Evolutionary conservation across 495 filamentous ascomycete genomes (phyloP).

Genomic region (Friedmanniomyces simplex): DNA sequence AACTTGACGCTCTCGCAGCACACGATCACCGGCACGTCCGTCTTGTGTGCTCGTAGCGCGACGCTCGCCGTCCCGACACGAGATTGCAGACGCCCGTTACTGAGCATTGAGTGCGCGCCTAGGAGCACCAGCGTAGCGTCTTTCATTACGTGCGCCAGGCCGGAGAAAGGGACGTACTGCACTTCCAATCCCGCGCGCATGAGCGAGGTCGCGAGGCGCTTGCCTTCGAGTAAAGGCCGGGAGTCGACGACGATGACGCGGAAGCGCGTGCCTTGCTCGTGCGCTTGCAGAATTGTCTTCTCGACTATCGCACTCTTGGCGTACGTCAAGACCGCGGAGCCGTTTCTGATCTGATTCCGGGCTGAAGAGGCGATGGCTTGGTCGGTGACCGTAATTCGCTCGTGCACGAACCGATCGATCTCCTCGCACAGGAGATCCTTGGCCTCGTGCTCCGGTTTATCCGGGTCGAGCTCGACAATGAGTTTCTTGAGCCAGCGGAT

Average conservation of each 20-base stretch:
- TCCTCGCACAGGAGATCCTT: conserved; percentile 64
- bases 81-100: conserved; percentile 78
- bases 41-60: conserved; percentile 72
- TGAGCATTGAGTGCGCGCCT: conserved; percentile 83
- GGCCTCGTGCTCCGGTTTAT: conserved; percentile 63
- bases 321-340: conserved; percentile 78
- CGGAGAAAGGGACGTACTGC: conserved; percentile 69
- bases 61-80: conserved; percentile 79
- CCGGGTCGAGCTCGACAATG: conserved; percentile 76
- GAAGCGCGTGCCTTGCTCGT: conserved; percentile 59
- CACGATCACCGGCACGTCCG: conserved; percentile 70
- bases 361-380: conserved; percentile 71
- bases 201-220: conserved; percentile 58
- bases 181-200: conserved; percentile 59
- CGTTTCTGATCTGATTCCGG: conserved; percentile 59
- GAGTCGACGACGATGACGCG: conserved; percentile 77
- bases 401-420: conserved; percentile 84
- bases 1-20: conserved; percentile 95
- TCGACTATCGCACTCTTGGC: conserved; percentile 81
- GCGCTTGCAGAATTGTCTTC: conserved; percentile 63
- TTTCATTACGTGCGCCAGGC: conserved; percentile 58
- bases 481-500: conserved; percentile 87
- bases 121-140: conserved; percentile 72
- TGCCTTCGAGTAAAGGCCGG: conserved; percentile 70
- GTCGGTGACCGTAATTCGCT: conserved; percentile 79